Evolutionary conservation across 257 asterid species (phyloP), one percentile per base, ranked within the genome.

Genomic region (Cordia subcordata): DNA sequence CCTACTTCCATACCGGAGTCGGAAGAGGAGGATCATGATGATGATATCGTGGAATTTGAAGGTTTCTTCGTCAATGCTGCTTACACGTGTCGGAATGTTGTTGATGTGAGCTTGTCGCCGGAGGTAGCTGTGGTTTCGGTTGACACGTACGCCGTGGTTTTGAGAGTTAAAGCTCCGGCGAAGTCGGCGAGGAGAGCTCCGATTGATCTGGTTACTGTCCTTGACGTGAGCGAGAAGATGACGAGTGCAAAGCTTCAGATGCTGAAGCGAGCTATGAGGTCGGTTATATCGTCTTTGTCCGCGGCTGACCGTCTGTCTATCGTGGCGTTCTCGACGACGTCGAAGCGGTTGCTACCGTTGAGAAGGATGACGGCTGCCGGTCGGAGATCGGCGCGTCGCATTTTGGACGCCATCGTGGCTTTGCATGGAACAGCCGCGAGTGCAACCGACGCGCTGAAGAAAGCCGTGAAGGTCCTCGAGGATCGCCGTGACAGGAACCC

Each of bases 401-500:
- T 93, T 16, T 81, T 93, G 15, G 97, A 93, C 47, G 96, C 95
- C 0, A 63, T 85, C 6, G 83, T 80, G 0, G 62, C 90, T 0
- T 12, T 93, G 4, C 96, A 85, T 54, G 85, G 89, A 67, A 77
- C 77, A 23, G 80, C 80, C 47, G 49, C 84, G 14, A 81, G 81
- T 68, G 75, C 92, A 11, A 77, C 71, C 51, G 99, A 89, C 61
- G 85, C 99, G 0, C 64, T 93, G 0, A 93, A 86, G 60, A 93
- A 93, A 65, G 99, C 97, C 0, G 96, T 85, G 1, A 93, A 93
- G 73, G 96, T 93, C 11, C 75, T 93, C 10, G 96, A 93, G 64
- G 99, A 93, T 47, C 97, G 99, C 62, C 95, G 92, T 13, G 97
- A 89, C 68, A 76, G 58, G 15, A 93, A 93, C 60, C 78, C 92